Evolutionary conservation across 208 protist species (phyloP), one percentile per base, ranked within the genome.

Genomic region (Crithidia sp.): DNA sequence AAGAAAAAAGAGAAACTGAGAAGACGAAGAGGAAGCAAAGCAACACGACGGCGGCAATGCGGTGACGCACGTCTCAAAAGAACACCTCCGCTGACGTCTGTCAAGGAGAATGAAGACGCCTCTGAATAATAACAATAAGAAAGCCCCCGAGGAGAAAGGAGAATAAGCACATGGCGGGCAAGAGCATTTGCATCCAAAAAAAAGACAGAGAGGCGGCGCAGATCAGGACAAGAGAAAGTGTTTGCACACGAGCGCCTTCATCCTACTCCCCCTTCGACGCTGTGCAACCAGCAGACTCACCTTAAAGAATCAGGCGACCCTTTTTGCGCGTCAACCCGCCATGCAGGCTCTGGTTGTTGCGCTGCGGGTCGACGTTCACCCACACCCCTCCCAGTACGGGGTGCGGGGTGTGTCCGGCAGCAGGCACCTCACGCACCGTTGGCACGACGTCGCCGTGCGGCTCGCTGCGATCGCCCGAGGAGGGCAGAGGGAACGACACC

Each of bases 251-350:
- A 49, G 58, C 10, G 43, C 16, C 28, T 28, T 28, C 28, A 28
- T 28, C 28, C 0, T 28, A 28, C 0, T 2, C 1, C 28, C 28
- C 28, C 28, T 28, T 28, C 28, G 28, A 28, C 28, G 28, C 28
- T 28, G 28, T 28, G 28, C 28, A 28, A 28, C 1, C 28, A 28
- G 28, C 28, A 28, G 28, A 28, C 16, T 36, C n/a, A n/a, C 13
- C 41, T 53, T 16, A 78, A 4, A 87, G 59, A 47, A 74, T 58
- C 4, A 86, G 67, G 36, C 77, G 73, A 13, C 74, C 75, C 58
- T 86, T 83, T 62, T 74, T 86, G 4, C 78, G 63, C 7, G 56
- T 69, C 10, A 44, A 47, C 2, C 41, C 67, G 5, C 44, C 37
- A 37, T 66, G 62, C 57, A 70, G 53, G 16, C 49, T 28, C 5